Base-by-base conservation (phyloP, 2,329 filamentous ascomycete species). In the Ophiostoma tasmaniense region DNA sequence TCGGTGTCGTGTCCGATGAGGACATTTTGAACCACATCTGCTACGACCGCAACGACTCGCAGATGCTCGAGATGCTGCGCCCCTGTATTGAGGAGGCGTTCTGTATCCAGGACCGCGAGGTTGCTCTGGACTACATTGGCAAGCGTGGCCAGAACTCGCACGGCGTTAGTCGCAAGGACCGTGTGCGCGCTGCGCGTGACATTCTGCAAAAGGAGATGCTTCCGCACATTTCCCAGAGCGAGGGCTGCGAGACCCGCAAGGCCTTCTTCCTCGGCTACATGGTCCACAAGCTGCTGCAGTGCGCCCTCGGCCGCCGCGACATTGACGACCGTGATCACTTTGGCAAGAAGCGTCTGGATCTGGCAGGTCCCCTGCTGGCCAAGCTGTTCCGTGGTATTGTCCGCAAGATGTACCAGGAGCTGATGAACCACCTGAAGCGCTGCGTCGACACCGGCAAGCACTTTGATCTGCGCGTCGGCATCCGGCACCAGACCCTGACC, bases 211-310 rank as follows among this genome's bases (percentile, higher is more conserved):
- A 97, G 81, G 96, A 99, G 79, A 90, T 96, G 73, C 81, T 99
- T 64, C 96, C 95, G 30, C 95, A 99, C 76, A 98, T 99, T 71
- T 97, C 94, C 0, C 95, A 99, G 78, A 89, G 87, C 71, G 93
- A 97, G 79, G 95, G 95, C 35, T 96, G 92, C 74, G 94, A 98
- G 78, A 98, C 94, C 1, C 85, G 92, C 70, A 99, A 99, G 78
- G 95, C 96, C 2, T 99, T 97, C 80, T 99, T 98, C 84, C 83
- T 99, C 66, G 95, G 96, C 28, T 99, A 99, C 80, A 99, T 99
- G 94, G 92, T 98, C 64, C 94, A 99, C 80, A 91, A 95, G 77
- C 85, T 99, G 74, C 84, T 98, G 30, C 94, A 97, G 79, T 97
- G 93, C 77, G 92, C 93, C 68, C 85, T 99, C 65, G 96, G 95